A percentile compares a stretch with the other conserved stretches of the same genome.
Conservation (phyloP, 179 eudicot species). For the Drosera spatulata region DNA sequence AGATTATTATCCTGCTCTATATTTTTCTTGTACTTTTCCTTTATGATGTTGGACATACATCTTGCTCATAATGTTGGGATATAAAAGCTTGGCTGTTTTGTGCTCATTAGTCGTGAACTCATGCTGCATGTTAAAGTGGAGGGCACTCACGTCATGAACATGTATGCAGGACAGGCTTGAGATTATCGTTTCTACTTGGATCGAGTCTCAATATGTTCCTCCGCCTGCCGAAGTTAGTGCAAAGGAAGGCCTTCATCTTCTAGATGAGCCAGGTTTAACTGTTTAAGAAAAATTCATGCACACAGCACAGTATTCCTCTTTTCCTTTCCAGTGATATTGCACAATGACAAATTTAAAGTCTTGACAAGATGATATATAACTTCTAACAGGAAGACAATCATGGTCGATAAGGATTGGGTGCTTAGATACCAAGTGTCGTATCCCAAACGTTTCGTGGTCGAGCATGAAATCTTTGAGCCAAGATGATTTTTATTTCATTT, state of each 20-base stretch:
- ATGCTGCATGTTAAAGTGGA: background rate
- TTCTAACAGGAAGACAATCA: conserved; percentile 34
- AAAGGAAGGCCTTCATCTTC: conserved; percentile 63
- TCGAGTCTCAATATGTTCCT: conserved; percentile 49
- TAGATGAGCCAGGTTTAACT: conserved; percentile 32
- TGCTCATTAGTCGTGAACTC: background rate
- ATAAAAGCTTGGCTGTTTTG: no score
- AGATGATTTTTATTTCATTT: conserved; percentile 70
- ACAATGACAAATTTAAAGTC: background rate
- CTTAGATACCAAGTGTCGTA: conserved; percentile 43
- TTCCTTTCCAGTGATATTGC: conserved; percentile 2
- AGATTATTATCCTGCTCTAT: no score
- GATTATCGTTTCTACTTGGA: conserved; percentile 63
- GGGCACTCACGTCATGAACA: conserved; percentile 1
- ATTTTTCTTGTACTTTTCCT: no score
- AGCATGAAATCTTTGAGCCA: conserved; percentile 46
- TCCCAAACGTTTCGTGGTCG: conserved; percentile 41
- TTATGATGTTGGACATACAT: no score
- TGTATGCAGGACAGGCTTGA: conserved; percentile 86
- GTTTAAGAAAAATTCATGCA: conserved; percentile 5
- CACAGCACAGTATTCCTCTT: no score
- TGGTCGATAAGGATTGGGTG: conserved; percentile 79
- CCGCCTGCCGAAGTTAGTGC: conserved; percentile 91
- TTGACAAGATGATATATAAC: background rate
- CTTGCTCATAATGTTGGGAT: no score